Conservation (phyloP, 345 rosid species). For the Lenwebbia sp. region DNA sequence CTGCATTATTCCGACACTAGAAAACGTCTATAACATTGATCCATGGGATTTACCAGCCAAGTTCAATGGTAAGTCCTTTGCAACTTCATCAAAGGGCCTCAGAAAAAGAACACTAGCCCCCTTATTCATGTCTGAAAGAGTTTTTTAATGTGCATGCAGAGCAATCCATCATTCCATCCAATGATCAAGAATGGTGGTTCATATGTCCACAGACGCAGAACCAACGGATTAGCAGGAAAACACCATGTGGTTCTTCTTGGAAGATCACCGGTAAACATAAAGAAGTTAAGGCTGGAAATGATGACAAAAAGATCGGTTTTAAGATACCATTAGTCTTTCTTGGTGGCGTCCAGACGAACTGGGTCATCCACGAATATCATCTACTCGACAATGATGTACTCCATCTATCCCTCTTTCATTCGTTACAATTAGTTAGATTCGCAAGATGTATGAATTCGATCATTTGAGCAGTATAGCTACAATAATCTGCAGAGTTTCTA, state of each 20-base stretch:
- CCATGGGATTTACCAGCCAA: neutral
- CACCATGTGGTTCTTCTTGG: neutral
- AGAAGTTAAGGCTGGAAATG: neutral
- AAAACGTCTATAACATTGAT: neutral
- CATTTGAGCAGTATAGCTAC: neutral
- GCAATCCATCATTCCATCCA: neutral
- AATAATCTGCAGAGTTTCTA: neutral
- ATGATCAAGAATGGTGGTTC: conserved; percentile 2
- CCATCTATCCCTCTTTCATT: neutral
- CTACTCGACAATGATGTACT: neutral
- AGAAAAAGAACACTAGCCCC: neutral
- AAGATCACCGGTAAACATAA: neutral
- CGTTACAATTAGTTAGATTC: neutral
- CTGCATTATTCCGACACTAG: neutral
- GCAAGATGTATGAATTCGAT: neutral
- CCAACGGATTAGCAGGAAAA: neutral
- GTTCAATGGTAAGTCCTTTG: neutral
- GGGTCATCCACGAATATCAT: neutral
- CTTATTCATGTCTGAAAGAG: neutral
- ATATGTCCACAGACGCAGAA: neutral
- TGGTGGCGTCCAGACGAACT: neutral
- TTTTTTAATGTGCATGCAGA: neutral
- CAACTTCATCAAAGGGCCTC: neutral
- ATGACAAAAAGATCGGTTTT: neutral
- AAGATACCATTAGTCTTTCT: neutral